Evolutionary conservation across 352 stramenopile genomes (phyloP).

Genomic region (Phytophthora brassicae): DNA sequence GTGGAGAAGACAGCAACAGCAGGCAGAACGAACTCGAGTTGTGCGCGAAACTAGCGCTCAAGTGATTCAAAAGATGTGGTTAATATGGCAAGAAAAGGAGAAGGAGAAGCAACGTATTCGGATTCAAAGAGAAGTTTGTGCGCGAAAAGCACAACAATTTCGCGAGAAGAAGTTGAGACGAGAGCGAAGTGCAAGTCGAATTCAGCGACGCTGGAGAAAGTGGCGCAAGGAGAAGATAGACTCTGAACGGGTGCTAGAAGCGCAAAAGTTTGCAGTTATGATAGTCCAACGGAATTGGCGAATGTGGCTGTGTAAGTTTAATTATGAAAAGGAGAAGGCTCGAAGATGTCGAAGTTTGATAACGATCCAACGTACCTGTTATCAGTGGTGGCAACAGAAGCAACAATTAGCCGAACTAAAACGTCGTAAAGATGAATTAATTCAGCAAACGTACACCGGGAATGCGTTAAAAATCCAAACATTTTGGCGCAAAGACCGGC

Average conservation of each 20-base stretch:
- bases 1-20: constrained; percentile 19
- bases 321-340: constrained; percentile 5
- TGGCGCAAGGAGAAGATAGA: constrained; percentile 8
- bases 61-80: constrained; percentile 23
- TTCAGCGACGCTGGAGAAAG: constrained; percentile 13
- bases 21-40: constrained; percentile 12
- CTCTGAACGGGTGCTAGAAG: constrained; percentile 2
- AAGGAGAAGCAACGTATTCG: constrained; percentile 5
- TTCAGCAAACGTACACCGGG: constrained; percentile 1
- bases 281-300: constrained; percentile 8
- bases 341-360: not conserved
- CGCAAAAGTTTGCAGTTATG: constrained; percentile 2
- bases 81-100: constrained; percentile 5
- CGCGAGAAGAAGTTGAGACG: constrained; percentile 1
- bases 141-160: constrained; percentile 13
- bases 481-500: constrained; percentile 16
- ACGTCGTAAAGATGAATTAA: constrained; percentile 7
- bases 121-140: constrained; percentile 13
- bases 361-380: constrained; percentile 11
- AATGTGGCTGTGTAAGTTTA: constrained; percentile 1
- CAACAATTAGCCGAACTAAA: not conserved
- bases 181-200: constrained; percentile 10
- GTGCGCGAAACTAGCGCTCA: constrained; percentile 18
- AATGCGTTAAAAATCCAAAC: constrained; percentile 19
- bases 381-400: constrained; percentile 9